Percentiles rank a stretch among this genome's conserved stretches.
Evolutionary conservation across 805 yeast species (phyloP).

Genomic region (Saccharomycopsis synnaedendra): DNA sequence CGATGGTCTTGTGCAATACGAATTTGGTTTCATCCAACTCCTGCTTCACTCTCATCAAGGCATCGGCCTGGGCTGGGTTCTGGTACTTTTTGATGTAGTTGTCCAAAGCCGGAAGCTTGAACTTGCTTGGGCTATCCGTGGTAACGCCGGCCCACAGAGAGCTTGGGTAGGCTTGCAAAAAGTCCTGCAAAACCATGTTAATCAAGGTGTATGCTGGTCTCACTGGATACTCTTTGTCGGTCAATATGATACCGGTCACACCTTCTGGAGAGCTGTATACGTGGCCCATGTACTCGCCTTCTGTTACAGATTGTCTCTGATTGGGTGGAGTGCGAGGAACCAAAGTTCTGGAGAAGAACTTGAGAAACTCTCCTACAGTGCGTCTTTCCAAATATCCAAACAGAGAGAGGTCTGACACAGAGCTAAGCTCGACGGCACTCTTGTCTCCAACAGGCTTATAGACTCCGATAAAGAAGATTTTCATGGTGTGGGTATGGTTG

Average conservation of each 20-base stretch:
- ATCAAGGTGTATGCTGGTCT: slow-evolving; percentile 91
- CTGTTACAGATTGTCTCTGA: slow-evolving; percentile 90
- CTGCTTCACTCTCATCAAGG: slow-evolving; percentile 93
- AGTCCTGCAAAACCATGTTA: slow-evolving; percentile 87
- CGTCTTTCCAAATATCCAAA: slow-evolving; percentile 84
- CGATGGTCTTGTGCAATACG: slow-evolving; percentile 91
- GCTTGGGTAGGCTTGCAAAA: slow-evolving; percentile 70
- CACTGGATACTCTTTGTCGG: slow-evolving; percentile 93
- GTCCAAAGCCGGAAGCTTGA: slow-evolving; percentile 51
- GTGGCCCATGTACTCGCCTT: slow-evolving; percentile 77
- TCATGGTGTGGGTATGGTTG: slow-evolving; percentile 37
- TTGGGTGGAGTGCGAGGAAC: slow-evolving; percentile 81
- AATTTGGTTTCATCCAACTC: slow-evolving; percentile 97
- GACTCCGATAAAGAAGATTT: slow-evolving; percentile 83
- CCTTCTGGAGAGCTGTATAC: slow-evolving; percentile 88
- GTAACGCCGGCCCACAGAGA: slow-evolving; percentile 45
- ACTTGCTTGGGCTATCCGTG: slow-evolving; percentile 15
- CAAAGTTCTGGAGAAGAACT: slow-evolving; percentile 86
- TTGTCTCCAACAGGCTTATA: slow-evolving; percentile 49
- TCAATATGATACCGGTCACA: slow-evolving; percentile 78
- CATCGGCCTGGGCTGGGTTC: slow-evolving; percentile 95
- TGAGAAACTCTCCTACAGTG: slow-evolving; percentile 84
- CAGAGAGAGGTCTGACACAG: slow-evolving; percentile 72
- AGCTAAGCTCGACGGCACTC: slow-evolving; percentile 63
- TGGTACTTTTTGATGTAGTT: slow-evolving; percentile 75